Percentiles rank a stretch among this genome's conserved stretches.
Evolutionary conservation across 495 filamentous ascomycete species (phyloP).

Genomic region (Elaphomyces granulatus): DNA sequence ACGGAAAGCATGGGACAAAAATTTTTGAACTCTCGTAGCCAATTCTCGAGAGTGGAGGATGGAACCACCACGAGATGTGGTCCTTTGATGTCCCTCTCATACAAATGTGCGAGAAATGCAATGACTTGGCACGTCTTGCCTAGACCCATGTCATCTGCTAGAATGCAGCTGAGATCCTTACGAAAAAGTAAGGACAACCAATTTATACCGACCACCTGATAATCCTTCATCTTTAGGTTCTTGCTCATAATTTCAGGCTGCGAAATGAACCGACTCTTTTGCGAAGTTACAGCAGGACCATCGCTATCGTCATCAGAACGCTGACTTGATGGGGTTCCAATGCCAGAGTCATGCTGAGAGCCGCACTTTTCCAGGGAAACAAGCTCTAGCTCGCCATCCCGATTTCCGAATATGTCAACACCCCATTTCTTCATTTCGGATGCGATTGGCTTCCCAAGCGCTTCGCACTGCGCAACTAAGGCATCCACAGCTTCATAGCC

Average conservation of each 20-base stretch:
- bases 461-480: constrained; percentile 57
- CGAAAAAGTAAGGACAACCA: constrained; percentile 76
- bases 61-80: constrained; percentile 86
- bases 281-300: constrained; percentile 20
- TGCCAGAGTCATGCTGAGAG: constrained; percentile 48
- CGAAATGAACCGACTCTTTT: constrained; percentile 39
- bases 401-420: constrained; percentile 55
- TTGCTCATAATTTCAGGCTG: constrained; percentile 64
- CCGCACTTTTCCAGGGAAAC: constrained; percentile 39
- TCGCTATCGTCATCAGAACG: constrained; percentile 36
- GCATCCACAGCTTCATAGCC: constrained; percentile 69
- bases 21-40: constrained; percentile 75
- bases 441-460: constrained; percentile 51
- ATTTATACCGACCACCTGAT: constrained; percentile 88
- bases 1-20: constrained; percentile 69
- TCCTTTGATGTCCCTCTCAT: constrained; percentile 49
- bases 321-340: constrained; percentile 53
- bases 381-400: constrained; percentile 52
- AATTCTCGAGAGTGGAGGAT: constrained; percentile 86
- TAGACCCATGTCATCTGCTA: constrained; percentile 96
- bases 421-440: constrained; percentile 64
- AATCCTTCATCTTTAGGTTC: constrained; percentile 66
- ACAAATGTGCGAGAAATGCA: constrained; percentile 71
- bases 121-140: constrained; percentile 98
- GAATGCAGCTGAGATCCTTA: constrained; percentile 65